A percentile compares a stretch with the other conserved stretches of the same genome.
phyloP scores from a whole-genome alignment of 331 rosid species.

The Ulmus americana region DNA sequence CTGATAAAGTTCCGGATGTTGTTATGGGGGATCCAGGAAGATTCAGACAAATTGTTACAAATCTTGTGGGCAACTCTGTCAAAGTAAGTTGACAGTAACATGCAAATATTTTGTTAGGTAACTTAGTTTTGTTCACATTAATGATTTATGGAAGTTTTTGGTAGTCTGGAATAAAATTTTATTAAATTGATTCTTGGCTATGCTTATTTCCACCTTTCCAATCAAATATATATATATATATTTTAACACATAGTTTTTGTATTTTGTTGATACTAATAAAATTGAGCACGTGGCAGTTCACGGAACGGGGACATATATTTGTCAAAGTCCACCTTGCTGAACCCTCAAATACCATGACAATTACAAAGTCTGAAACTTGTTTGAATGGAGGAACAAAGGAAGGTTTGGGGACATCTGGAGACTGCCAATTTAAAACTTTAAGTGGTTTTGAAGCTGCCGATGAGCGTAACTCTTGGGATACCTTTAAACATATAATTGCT shows the following conservation, averaged over 20 bases:
- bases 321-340: conserved; percentile 81
- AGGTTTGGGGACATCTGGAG: conserved; percentile 33
- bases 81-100: conserved; percentile 48
- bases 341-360: conserved; percentile 32
- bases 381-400: conserved; percentile 56
- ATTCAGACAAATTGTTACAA: conserved; percentile 91
- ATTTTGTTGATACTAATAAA: conserved; percentile 19
- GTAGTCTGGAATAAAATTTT: background rate
- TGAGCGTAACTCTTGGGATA: conserved; percentile 80
- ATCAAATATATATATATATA: background rate
- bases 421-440: conserved; percentile 54
- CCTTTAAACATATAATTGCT: conserved; percentile 53
- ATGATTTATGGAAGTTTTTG: background rate
- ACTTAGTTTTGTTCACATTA: background rate
- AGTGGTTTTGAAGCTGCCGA: conserved; percentile 93
- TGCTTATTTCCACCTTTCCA: background rate
- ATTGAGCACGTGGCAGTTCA: conserved; percentile 56
- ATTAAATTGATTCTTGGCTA: background rate
- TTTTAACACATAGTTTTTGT: conserved; percentile 5
- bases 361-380: conserved; percentile 41
- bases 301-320: conserved; percentile 88
- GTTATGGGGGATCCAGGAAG: conserved; percentile 95
- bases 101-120: background rate
- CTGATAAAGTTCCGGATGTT: conserved; percentile 81
- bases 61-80: conserved; percentile 95